Evolutionary conservation across 345 rosid genomes (phyloP), one percentile per base, ranked within the genome.

Genomic region (Erucastrum elatum): DNA sequence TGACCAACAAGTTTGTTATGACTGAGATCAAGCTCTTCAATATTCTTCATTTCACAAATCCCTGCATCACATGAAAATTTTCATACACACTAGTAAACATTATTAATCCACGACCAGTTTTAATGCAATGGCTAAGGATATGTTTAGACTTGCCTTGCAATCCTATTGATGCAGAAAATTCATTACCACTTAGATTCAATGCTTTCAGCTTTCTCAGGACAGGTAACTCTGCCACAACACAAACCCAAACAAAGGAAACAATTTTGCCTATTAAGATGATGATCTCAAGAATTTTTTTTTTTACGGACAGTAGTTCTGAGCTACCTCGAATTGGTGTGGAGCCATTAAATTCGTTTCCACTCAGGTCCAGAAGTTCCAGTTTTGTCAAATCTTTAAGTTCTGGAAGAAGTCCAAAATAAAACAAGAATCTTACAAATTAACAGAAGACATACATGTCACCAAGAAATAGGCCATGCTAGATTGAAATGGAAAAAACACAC

Each of bases 11-110:
- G 39, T 8, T 69, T n/a, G 44, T 70, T 77, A 1, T 12, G 1
- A 10, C 66, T 63, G 2, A 77, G 33, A 70, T 77, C 60, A 0
- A 77, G 71, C 71, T 71, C 81, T 17, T 27, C 15, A 0, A 77
- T 1, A 4, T 64, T 71, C 71, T 55, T 77, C 65, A 64, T 0
- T 64, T 64, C 2, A 3, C 68, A 78, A 1, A 75, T 75, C 9
- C 72, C 78, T 75, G 10, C 11, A 64, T 9, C 65, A 75, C 34
- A 35, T 30, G 26, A 16, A 34, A 1, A 49, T 17, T 8, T 44
- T 3, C n/a, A 25, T 25, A 1, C 30, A 56, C 27, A 56, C 21
- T 5, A 21, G 10, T 56, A 25, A 16, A 59, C 0, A 1, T 10
- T 4, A 59, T 8, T 21, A 21, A 21, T 21, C 1, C 21, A 21